A percentile compares a stretch with the other conserved stretches of the same genome.
Evolutionary conservation across 1,284 basidiomycete species (phyloP).

Genomic region (Phellopilus nigrolimitatus): DNA sequence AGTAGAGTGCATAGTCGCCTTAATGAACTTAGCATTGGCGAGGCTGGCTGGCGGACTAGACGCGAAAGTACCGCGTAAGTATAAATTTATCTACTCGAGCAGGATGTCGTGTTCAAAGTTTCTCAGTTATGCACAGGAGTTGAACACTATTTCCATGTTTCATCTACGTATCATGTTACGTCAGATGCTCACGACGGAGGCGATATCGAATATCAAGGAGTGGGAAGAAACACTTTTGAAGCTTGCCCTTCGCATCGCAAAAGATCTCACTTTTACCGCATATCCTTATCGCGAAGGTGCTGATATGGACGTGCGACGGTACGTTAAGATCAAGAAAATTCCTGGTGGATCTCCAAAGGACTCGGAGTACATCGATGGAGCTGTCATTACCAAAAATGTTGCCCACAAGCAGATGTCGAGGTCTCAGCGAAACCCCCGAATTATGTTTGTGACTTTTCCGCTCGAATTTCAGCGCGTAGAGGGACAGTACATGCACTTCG

Average conservation of each 20-base stretch:
- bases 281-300: constrained; percentile 74
- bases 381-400: constrained; percentile 97
- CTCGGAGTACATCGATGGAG: constrained; percentile 96
- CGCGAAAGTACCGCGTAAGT: constrained; percentile 79
- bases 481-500: constrained; percentile 91
- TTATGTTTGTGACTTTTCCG: constrained; percentile 96
- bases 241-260: constrained; percentile 75
- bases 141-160: constrained; percentile 80
- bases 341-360: constrained; percentile 90
- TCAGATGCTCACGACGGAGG: constrained; percentile 78
- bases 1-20: constrained; percentile 77
- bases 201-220: constrained; percentile 71
- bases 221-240: constrained; percentile 85
- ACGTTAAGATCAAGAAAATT: constrained; percentile 98
- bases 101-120: constrained; percentile 3
- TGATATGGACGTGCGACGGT: constrained; percentile 92
- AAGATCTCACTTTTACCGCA: constrained; percentile 71
- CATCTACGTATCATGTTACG: constrained; percentile 86
- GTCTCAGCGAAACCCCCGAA: constrained; percentile 71
- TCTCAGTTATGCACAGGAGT: constrained; percentile 69
- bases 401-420: constrained; percentile 89
- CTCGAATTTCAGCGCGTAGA: constrained; percentile 94
- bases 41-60: constrained; percentile 73
- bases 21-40: constrained; percentile 49
- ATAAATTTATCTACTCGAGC: neutral